A percentile compares a stretch with the other conserved stretches of the same genome.
phyloP scores from a whole-genome alignment of 495 filamentous ascomycete species.

The Penicillium subrubescens region DNA sequence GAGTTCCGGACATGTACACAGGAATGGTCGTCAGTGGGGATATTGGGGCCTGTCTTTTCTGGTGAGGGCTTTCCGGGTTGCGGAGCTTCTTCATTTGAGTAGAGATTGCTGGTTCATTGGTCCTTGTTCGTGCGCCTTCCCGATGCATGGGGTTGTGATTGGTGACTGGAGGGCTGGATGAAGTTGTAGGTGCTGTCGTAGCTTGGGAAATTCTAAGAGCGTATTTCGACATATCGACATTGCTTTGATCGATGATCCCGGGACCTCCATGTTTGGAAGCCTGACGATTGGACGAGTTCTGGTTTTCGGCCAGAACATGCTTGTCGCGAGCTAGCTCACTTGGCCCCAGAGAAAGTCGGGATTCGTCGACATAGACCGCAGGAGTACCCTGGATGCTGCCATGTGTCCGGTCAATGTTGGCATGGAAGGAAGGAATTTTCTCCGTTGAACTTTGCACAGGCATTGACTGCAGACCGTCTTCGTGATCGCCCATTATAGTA shows the following conservation, averaged over 20 bases:
- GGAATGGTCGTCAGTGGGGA: slow-evolving; percentile 34
- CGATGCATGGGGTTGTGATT: not conserved
- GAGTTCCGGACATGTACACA: slow-evolving; percentile 20
- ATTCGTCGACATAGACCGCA: slow-evolving; percentile 30
- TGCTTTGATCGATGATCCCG: not conserved
- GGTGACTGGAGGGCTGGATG: not conserved
- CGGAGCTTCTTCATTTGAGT: not conserved
- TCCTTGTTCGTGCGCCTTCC: not conserved
- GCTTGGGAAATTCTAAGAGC: not conserved
- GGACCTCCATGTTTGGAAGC: slow-evolving; percentile 7
- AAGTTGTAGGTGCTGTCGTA: too few relatives aligned
- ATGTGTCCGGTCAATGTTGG: not conserved
- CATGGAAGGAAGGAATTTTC: not conserved
- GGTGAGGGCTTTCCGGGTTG: not conserved
- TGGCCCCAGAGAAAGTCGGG: not conserved
- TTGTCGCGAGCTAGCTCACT: not conserved
- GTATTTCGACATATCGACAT: not conserved
- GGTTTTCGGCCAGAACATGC: slow-evolving; percentile 27
- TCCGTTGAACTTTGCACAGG: not conserved
- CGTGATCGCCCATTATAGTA: not conserved
- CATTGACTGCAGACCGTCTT: not conserved
- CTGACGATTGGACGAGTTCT: slow-evolving; percentile 29
- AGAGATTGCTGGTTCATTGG: not conserved
- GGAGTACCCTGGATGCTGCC: not conserved
- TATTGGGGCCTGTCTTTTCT: not conserved